phyloP scores from a whole-genome alignment of 2,329 filamentous ascomycete species.

The Aureobasidium sp. region DNA sequence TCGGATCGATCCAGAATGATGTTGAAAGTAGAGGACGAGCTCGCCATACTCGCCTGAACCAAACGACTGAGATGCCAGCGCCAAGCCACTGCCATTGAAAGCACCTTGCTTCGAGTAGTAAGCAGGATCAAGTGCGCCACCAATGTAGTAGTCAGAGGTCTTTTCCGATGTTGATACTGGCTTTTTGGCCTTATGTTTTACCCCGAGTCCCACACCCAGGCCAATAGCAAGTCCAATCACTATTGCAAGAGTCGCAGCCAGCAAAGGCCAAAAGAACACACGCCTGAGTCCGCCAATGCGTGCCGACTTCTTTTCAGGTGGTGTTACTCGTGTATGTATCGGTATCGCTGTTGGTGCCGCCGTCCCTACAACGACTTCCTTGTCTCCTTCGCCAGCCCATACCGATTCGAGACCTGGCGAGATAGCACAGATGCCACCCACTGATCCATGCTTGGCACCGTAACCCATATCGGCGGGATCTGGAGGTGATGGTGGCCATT shows the following conservation, averaged over 20 bases:
- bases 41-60: slow-evolving; percentile 22
- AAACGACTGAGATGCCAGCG: slow-evolving; percentile 37
- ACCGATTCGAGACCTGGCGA: slow-evolving; percentile 23
- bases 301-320: slow-evolving; percentile 11
- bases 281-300: slow-evolving; percentile 20
- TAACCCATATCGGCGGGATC: slow-evolving; percentile 13
- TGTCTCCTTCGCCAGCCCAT: slow-evolving; percentile 22
- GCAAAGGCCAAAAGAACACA: slow-evolving; percentile 19
- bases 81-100: slow-evolving; percentile 41
- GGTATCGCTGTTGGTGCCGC: background rate
- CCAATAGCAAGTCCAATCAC: slow-evolving; percentile 29
- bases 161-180: slow-evolving; percentile 10
- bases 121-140: slow-evolving; percentile 31
- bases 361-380: slow-evolving; percentile 22
- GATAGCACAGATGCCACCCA: slow-evolving; percentile 15
- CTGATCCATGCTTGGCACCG: slow-evolving; percentile 18
- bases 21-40: slow-evolving; percentile 39
- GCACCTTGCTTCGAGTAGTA: slow-evolving; percentile 35
- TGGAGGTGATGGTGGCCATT: slow-evolving; percentile 14
- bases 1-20: slow-evolving; percentile 35
- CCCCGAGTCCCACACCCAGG: slow-evolving; percentile 31
- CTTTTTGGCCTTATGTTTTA: slow-evolving; percentile 21
- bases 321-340: background rate
- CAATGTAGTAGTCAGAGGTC: slow-evolving; percentile 25
- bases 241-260: slow-evolving; percentile 22